These are phyloP conservation scores for Dorcoceras hygrometricum DNA, from an alignment of 257 asterid species.

Conservation along the genomic window DNA sequence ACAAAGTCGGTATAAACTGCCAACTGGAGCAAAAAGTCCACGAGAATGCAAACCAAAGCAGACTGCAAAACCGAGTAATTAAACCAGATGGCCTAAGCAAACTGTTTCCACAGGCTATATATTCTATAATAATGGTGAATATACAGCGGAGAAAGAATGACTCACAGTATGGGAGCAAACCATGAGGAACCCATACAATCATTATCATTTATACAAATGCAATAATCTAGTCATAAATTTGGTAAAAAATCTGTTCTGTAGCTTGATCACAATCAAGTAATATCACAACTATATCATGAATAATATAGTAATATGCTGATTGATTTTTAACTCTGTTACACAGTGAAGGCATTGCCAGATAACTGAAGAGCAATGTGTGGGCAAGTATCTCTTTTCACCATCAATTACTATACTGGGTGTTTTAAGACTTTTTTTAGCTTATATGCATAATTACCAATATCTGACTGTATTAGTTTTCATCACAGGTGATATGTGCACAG, in stretches of 20 bases:
- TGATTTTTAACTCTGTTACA: not conserved
- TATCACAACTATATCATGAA: not conserved
- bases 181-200: not conserved
- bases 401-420: too few relatives aligned
- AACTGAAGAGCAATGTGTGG: not conserved
- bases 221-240: too few relatives aligned
- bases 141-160: not conserved
- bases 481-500: not conserved
- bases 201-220: not conserved
- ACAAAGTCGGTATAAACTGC: constrained; percentile 63
- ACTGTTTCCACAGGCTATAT: not conserved
- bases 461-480: not conserved
- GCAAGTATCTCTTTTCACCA: not conserved
- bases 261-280: not conserved
- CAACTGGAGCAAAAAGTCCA: constrained; percentile 53
- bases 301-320: too few relatives aligned
- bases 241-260: not conserved
- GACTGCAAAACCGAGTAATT: constrained; percentile 53
- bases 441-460: too few relatives aligned
- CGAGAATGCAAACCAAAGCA: constrained; percentile 53
- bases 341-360: not conserved
- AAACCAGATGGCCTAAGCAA: constrained; percentile 14
- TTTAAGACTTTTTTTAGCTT: not conserved
- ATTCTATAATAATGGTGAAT: not conserved
- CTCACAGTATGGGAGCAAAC: not conserved